Evolutionary conservation across 169 alveolate species (phyloP), one percentile per base, ranked within the genome.

Genomic region (Plasmodium vinckei): DNA sequence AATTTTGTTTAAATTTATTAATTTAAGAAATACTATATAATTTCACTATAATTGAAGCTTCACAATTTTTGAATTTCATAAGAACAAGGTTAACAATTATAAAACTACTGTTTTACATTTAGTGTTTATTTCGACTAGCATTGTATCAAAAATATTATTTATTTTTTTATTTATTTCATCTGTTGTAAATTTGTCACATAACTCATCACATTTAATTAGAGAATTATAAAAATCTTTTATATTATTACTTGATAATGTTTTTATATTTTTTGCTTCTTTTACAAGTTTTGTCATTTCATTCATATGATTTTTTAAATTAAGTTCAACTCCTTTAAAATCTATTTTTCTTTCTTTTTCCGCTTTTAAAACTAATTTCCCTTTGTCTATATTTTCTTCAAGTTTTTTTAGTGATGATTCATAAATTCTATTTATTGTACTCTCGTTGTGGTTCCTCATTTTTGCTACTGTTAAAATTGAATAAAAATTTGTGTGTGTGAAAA

Each of bases 241-340:
- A 54, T 21, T 69, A 33, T 44, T 67, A 47, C 90, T 82, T 47
- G 90, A 47, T 7, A 72, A 70, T 17, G 86, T 42, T 17, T 61
- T 82, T 70, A 69, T 69, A 23, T 42, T 15, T 51, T 72, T 82
- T n/a, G 90, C 82, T 39, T 82, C 90, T 53, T 68, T 65, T 27
- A 82, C 61, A n/a, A 82, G 49, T 17, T 82, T 82, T 9, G 65
- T 47, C 68, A 82, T 60, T 68, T 51, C 90, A 19, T 65, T 82
- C 77, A 61, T 68, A 60, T 82, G 67, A 3, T 82, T 82, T 39
- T 82, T 51, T 67, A 82, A 44, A 42, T 61, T 49, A 13, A 54
- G 44, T 42, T 82, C 90, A 33, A 70, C 19, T 17, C 69, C 90
- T 54, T 67, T 82, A 61, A 82, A 54, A 44, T 72, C 56, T 25